Base-by-base conservation (phyloP, 805 yeast genomes). In the Wickerhamiella bombiphila region DNA sequence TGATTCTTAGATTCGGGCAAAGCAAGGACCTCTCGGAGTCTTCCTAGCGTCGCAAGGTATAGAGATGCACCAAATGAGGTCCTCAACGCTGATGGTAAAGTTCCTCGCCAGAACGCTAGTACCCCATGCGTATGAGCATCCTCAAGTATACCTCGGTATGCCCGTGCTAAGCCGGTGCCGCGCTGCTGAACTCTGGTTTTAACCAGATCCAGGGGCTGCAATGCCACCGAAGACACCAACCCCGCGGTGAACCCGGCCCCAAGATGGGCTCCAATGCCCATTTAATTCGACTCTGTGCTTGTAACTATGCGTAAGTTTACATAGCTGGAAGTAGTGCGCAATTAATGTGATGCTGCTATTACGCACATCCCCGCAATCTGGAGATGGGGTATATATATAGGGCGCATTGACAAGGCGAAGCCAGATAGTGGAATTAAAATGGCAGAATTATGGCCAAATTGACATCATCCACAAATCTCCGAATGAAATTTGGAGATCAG, bases 21-120 rank as follows among this genome's bases (percentile, higher is more conserved):
- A 3, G 78, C 69, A 32, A 75, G 47, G 32, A 64, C 55, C 1
- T 66, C 62, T 41, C 97, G 64, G 39, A 75, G 61, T 4, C 66
- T 47, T 42, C 83, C 79, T 38, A 91, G 60, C 13, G 78, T 66
- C 0, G 94, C 69, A 37, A 91, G 65, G 51, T 91, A 91, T 24
- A 91, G 58, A 0, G 91, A 94, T 31, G 93, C 79, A 0, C 98
- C 98, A 9, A 82, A 64, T 0, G 95, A 82, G 0, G 95, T 88
- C 42, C 98, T 66, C 19, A 88, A 50, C 0, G 93, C 85, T 16
- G 94, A 81, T 0, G 98, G 95, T 28, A 85, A 50, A 0, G 94
- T 88, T 0, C 98, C 98, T 39, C 94, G 68, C 98, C 98, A 91
- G 29, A 86, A 63, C 36, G 76, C 73, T 34, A 54, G 14, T 3